Evolutionary conservation across 305 asterid genomes (phyloP).

Genomic region (Solanum hybrid): DNA sequence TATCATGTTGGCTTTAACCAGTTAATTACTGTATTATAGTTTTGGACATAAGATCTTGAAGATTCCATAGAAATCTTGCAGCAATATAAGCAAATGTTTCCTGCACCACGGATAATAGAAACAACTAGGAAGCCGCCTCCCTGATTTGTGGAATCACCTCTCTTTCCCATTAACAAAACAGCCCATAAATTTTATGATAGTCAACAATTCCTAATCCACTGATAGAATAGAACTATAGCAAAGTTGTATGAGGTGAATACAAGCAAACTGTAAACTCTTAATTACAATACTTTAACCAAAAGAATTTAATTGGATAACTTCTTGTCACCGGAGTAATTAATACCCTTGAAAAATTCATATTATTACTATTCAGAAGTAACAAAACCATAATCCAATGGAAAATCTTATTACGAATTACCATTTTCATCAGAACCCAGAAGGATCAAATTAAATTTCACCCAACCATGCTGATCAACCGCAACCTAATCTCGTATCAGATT

Average conservation of each 20-base stretch:
- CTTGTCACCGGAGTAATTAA: background rate
- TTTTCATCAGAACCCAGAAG: background rate
- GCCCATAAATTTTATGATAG: background rate
- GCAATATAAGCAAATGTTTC: background rate
- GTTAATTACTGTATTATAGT: background rate
- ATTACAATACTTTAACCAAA: background rate
- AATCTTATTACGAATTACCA: background rate
- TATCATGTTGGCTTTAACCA: background rate
- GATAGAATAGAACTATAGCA: background rate
- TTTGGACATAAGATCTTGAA: background rate
- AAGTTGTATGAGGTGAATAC: background rate
- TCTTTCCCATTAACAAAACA: background rate
- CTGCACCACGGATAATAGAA: background rate
- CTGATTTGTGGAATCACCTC: background rate
- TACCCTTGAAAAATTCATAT: background rate
- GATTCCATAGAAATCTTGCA: background rate
- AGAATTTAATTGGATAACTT: background rate
- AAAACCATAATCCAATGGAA: background rate
- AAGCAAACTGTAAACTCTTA: background rate
- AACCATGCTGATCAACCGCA: slow-evolving; percentile 2
- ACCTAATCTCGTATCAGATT: background rate
- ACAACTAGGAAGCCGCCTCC: background rate
- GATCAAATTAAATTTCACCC: background rate
- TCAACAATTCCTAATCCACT: background rate
- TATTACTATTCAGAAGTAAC: background rate